Base-by-base conservation (phyloP, 108 stramenopile genomes). In the Schizochytrium sp. region DNA sequence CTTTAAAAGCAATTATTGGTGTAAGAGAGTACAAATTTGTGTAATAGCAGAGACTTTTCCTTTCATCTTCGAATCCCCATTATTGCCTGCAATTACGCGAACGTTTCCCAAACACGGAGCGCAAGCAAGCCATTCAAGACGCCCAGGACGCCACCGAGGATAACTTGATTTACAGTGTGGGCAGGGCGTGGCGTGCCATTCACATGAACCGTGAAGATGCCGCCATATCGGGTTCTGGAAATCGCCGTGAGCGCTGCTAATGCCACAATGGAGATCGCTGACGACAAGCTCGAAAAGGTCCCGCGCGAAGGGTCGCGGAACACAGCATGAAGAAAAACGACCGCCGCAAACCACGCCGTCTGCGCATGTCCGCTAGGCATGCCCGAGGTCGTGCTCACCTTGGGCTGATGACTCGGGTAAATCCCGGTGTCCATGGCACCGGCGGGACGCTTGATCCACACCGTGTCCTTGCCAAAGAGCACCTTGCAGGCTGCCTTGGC, bases 361-460 rank as follows among this genome's bases (percentile, higher is more conserved):
- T 83, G 76, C 51, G 76, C 19, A 23, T 83, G 76, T 28, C 76
- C 76, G 28, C 76, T 83, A 6, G 76, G 76, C 76, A 83, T 83
- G 48, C 76, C 76, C 18, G 76, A 83, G 28, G 76, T 83, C 48
- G 76, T 83, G 76, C 76, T 83, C 43, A 83, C 23, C 48, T 83
- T 83, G 76, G 76, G 76, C n/a, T 53, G 51, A 23, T 83, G 76
- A 18, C 51, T 47, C 10, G 76, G 76, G 51, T 83, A 83, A 12
- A 83, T 83, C 45, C 76, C 76, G 23, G 76, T 83, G 76, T 83
- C 76, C 76, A 83, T 83, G 25, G 76, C 76, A 18, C 76, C 76
- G 43, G 12, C 48, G 28, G 76, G 76, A 1, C 76, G 76, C 23
- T 23, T 83, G 45, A 53, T 34, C 76, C 76, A 83, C 12, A 53